Conservation (phyloP, 1,284 basidiomycete species). For the Malassezia cuniculi region DNA sequence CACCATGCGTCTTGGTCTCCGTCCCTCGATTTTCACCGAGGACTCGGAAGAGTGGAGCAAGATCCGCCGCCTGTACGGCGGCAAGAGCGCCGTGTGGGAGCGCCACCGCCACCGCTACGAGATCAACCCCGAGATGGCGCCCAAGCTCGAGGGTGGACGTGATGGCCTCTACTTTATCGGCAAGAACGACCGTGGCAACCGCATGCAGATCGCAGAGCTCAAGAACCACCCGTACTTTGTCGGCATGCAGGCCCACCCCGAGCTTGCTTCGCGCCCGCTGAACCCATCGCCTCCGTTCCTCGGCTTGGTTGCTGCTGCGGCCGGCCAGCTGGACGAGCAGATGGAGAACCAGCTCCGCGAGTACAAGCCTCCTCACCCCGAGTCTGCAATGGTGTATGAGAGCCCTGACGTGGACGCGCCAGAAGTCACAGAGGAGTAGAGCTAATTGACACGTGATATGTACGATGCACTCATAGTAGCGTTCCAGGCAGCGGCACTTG, state of each 20-base stretch:
- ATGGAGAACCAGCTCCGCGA: conserved; percentile 54
- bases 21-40: conserved; percentile 76
- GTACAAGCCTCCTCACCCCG: conserved; percentile 51
- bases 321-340: conserved; percentile 62
- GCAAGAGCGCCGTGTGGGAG: conserved; percentile 76
- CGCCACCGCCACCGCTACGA: conserved; percentile 94
- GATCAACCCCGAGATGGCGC: conserved; percentile 79
- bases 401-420: conserved; percentile 1
- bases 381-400: conserved; percentile 36
- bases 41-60: conserved; percentile 49
- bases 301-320: conserved; percentile 80
- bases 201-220: conserved; percentile 93
- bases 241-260: conserved; percentile 89
- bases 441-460: conserved; percentile 8
- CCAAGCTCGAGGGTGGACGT: conserved; percentile 52
- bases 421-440: no score
- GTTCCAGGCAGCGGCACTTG: conserved; percentile 9
- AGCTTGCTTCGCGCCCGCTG: conserved; percentile 95
- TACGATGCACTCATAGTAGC: conserved; percentile 1
- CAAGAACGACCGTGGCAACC: conserved; percentile 84
- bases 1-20: conserved; percentile 90
- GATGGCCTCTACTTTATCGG: conserved; percentile 56
- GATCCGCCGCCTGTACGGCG: conserved; percentile 72
- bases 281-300: conserved; percentile 97
- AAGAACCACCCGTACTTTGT: conserved; percentile 83